Evolutionary conservation across 2,329 filamentous ascomycete species (phyloP), one percentile per base, ranked within the genome.

Genomic region (Lecanicillium sp.): DNA sequence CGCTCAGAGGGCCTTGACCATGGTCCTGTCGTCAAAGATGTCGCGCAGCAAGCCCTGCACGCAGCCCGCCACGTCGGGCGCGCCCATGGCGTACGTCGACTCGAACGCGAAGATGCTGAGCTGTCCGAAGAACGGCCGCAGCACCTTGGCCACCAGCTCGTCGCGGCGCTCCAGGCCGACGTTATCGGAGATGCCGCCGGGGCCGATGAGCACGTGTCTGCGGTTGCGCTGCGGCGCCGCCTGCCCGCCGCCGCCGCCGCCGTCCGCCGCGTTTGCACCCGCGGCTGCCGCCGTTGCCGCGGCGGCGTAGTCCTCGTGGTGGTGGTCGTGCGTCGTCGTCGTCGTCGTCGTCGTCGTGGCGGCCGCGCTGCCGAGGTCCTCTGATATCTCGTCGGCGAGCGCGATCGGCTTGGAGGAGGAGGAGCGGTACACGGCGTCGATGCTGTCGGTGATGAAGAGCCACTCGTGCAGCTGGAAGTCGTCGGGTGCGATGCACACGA

Each of bases 401-500:
- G 88, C 88, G 3, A 86, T 71, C 2, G 88, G 78, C 51, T 82
- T 77, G 68, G 84, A 84, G 44, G 74, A 71, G 12, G 80, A 69
- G 0, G 88, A 83, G 11, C 87, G 83, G 66, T 98, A 95, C 27
- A 98, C 87, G 1, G 93, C 90, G 59, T 98, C 93, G 54, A 96
- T 90, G 12, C 91, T 97, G 66, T 98, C 93, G 2, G 90, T 95
- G 48, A 98, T 84, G 65, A 95, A 98, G 4, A 97, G 79, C 93
- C 93, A 98, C 70, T 96, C 89, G 59, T 95, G 86, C n/a, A 97
- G 78, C 65, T 97, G 93, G 67, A 97, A 98, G 63, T 98, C 93
- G 56, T 98, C 93, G 0, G 90, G 91, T 4, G 87, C 85, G 7
- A 90, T 74, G 36, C 89, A 84, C 12, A 97, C 78, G n/a, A 98